phyloP scores from a whole-genome alignment of 2,329 filamentous ascomycete species.

The Penicillium verrucosum region DNA sequence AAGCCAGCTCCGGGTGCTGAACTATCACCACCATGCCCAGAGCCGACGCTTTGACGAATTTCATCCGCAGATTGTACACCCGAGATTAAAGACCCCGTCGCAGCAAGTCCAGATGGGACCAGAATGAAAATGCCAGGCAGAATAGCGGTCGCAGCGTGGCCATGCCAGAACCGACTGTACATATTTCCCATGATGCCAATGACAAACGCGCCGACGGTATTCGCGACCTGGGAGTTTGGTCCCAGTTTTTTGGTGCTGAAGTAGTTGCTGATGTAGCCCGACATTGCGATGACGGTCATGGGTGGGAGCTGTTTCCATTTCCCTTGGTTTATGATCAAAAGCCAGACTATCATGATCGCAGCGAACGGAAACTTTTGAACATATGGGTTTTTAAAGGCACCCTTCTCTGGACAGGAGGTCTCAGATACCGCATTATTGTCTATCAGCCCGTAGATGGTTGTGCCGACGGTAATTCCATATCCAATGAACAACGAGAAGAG shows the following conservation, averaged over 20 bases:
- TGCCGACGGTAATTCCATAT: slow-evolving; percentile 66
- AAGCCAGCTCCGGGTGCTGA: slow-evolving; percentile 19
- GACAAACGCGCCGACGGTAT: slow-evolving; percentile 70
- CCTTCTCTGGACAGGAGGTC: slow-evolving; percentile 43
- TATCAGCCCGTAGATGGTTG: slow-evolving; percentile 59
- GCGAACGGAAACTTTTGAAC: slow-evolving; percentile 67
- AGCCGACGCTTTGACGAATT: slow-evolving; percentile 38
- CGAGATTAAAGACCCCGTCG: slow-evolving; percentile 54
- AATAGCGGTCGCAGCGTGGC: slow-evolving; percentile 78
- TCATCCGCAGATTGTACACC: slow-evolving; percentile 56
- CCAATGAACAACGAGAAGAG: slow-evolving; percentile 68
- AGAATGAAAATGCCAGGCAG: slow-evolving; percentile 77
- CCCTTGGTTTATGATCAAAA: slow-evolving; percentile 76
- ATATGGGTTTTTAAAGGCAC: slow-evolving; percentile 33
- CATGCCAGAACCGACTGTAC: slow-evolving; percentile 68
- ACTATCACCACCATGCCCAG: slow-evolving; percentile 9
- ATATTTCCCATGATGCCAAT: slow-evolving; percentile 75
- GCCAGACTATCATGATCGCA: slow-evolving; percentile 66
- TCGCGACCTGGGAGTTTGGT: slow-evolving; percentile 71
- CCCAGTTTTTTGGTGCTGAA: slow-evolving; percentile 52
- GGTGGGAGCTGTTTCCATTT: slow-evolving; percentile 74
- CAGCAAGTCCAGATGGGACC: slow-evolving; percentile 58
- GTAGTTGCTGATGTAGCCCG: slow-evolving; percentile 63
- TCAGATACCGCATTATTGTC: slow-evolving; percentile 52
- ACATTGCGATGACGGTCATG: slow-evolving; percentile 69